A percentile compares a stretch with the other conserved stretches of the same genome.
Evolutionary conservation across 1,139 yeast genomes (phyloP).

Genomic region (Scheffersomyces insectosa): DNA sequence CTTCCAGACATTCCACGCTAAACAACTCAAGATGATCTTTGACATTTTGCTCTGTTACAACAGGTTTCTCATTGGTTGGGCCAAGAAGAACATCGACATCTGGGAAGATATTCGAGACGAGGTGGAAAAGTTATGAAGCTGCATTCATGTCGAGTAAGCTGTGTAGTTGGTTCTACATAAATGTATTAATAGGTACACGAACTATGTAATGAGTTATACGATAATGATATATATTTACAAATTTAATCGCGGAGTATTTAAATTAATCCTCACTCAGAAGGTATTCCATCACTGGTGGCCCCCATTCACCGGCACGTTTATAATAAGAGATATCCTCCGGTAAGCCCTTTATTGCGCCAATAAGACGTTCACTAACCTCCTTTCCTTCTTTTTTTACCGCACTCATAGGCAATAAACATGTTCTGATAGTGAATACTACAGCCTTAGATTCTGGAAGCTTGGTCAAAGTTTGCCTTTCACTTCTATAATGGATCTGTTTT

Average conservation of each 20-base stretch:
- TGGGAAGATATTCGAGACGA: conserved; percentile 70
- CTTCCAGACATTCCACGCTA: conserved; percentile 49
- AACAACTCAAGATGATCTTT: conserved; percentile 46
- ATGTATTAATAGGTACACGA: no score
- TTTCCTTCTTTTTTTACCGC: conserved; percentile 53
- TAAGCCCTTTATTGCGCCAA: conserved; percentile 41
- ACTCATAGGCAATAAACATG: conserved; percentile 64
- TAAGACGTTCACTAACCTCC: conserved; percentile 40
- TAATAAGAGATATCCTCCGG: conserved; percentile 40
- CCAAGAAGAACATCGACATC: conserved; percentile 64
- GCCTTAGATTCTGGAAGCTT: conserved; percentile 58
- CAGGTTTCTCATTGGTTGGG: conserved; percentile 65
- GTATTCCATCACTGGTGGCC: conserved; percentile 36
- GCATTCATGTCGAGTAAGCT: no score
- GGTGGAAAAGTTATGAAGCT: conserved; percentile 22
- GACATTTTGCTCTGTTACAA: conserved; percentile 53
- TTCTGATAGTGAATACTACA: conserved; percentile 59
- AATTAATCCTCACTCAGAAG: conserved; percentile 11
- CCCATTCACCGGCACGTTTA: conserved; percentile 43
- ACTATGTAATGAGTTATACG: no score
- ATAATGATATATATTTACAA: no score
- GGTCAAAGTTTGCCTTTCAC: conserved; percentile 63
- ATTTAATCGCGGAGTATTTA: no score
- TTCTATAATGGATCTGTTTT: conserved; percentile 54
- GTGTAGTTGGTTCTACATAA: no score